These are phyloP conservation scores for Musa schizocarpa DNA, from an alignment of 176 grass and related monocot genomes.

Conservation along the genomic window DNA sequence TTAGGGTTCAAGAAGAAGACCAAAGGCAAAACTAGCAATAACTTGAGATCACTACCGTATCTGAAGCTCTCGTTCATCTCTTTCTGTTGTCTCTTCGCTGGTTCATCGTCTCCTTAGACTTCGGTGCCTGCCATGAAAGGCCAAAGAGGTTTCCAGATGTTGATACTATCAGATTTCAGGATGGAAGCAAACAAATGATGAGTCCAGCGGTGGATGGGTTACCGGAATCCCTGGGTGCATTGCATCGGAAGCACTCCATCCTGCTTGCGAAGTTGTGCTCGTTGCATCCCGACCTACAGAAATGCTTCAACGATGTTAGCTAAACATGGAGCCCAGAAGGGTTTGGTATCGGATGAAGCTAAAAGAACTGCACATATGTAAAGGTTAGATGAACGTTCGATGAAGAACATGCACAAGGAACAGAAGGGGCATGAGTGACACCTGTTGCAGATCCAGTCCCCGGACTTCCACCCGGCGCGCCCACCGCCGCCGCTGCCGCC, in stretches of 20 bases:
- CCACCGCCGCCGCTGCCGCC: neutral
- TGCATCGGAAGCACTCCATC: constrained; percentile 5
- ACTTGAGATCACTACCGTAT: neutral
- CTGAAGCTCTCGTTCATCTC: neutral
- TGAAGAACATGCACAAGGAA: too few species aligned
- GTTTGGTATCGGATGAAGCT: too few species aligned
- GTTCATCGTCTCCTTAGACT: neutral
- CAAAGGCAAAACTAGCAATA: neutral
- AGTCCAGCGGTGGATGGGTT: neutral
- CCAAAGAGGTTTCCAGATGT: neutral
- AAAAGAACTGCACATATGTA: too few species aligned
- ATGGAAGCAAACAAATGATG: neutral
- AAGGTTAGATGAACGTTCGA: too few species aligned
- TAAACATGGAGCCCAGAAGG: too few species aligned
- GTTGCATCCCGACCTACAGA: neutral
- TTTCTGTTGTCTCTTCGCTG: neutral
- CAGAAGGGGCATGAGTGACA: neutral
- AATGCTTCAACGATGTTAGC: too few species aligned
- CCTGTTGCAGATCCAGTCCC: constrained; percentile 15
- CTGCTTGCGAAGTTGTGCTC: constrained; percentile 3
- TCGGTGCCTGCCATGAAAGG: neutral
- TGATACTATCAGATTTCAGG: neutral
- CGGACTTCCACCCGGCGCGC: constrained; percentile 87
- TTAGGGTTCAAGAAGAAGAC: neutral
- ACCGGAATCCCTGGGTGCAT: constrained; percentile 1